Conservation (phyloP, 345 rosid species). For the Toxicodendron radicans region DNA sequence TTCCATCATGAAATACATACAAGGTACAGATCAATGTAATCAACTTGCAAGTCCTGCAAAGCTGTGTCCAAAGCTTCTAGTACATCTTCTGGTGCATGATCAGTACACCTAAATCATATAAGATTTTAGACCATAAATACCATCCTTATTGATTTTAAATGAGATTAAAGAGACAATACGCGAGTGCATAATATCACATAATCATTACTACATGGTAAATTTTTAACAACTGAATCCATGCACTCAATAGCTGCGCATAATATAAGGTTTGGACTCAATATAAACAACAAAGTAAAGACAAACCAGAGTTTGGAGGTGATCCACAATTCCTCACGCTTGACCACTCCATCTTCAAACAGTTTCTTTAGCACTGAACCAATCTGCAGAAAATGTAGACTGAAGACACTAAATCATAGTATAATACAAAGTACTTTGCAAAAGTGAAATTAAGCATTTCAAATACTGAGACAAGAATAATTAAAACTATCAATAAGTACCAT, state of each 20-base stretch:
- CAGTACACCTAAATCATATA: conserved; percentile 40
- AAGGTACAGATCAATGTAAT: conserved; percentile 72
- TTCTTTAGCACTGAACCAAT: conserved; percentile 21
- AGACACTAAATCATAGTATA: background rate
- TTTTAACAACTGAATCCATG: background rate
- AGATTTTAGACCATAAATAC: background rate
- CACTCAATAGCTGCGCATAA: background rate
- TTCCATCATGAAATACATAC: conserved; percentile 33
- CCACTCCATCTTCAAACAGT: conserved; percentile 17
- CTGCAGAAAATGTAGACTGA: background rate
- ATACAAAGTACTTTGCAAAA: background rate
- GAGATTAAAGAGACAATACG: background rate
- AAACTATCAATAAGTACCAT: background rate
- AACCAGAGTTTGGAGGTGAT: conserved; percentile 21
- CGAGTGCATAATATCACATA: background rate
- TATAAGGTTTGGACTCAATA: background rate
- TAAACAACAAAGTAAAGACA: background rate
- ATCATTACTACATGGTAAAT: background rate
- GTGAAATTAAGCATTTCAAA: background rate
- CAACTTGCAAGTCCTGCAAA: conserved; percentile 62
- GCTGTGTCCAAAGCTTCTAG: conserved; percentile 55
- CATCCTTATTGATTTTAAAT: too few relatives aligned
- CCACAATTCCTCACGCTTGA: conserved; percentile 11
- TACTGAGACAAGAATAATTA: background rate
- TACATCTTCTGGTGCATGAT: conserved; percentile 74